Conservation (phyloP, 2,329 filamentous ascomycete species). For the Botryotinia calthae region DNA sequence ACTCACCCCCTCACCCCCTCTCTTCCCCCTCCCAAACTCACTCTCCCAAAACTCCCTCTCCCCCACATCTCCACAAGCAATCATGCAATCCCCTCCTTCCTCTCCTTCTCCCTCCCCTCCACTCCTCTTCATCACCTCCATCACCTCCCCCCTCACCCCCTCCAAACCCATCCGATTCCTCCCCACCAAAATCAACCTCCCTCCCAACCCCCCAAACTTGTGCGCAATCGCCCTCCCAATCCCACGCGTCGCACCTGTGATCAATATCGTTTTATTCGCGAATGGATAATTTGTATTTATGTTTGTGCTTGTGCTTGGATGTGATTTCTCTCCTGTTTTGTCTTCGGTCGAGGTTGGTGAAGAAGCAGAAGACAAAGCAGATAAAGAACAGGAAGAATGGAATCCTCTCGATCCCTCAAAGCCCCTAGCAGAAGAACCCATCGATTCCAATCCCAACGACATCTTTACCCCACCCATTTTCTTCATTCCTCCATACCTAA, state of each 20-base stretch:
- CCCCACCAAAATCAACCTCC: constrained; percentile 58
- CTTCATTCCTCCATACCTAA: not conserved
- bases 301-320: not conserved
- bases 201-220: constrained; percentile 63
- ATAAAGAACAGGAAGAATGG: not conserved
- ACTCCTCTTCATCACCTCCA: constrained; percentile 56
- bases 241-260: constrained; percentile 69
- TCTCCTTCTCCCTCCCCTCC: constrained; percentile 40
- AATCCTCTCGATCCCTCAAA: not conserved
- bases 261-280: constrained; percentile 44
- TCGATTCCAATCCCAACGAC: not conserved
- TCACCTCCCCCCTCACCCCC: constrained; percentile 49
- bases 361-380: not conserved
- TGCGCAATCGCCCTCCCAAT: constrained; percentile 68
- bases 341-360: not conserved
- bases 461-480: no score
- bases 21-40: not conserved
- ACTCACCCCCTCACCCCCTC: not conserved
- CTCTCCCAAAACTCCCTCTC: constrained; percentile 33
- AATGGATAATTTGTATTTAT: not conserved
- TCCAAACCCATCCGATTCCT: constrained; percentile 58
- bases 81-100: constrained; percentile 25
- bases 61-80: constrained; percentile 37
- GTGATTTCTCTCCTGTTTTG: not conserved
- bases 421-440: not conserved